Evolutionary conservation across 1,284 basidiomycete species (phyloP).

Genomic region (Sanghuangporus baumii): DNA sequence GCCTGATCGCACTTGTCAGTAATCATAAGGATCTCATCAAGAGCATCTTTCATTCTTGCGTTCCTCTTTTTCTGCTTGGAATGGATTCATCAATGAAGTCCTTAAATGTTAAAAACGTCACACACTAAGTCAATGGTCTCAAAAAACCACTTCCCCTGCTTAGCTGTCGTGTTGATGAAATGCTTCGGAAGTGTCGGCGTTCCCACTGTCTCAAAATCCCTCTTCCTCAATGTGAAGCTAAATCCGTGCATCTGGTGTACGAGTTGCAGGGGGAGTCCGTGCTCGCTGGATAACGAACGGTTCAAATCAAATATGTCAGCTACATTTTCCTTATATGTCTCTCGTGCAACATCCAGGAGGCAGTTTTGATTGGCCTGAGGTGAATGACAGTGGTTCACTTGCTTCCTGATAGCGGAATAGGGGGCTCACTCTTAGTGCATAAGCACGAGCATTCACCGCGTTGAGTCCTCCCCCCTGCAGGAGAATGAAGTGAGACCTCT

Average conservation of each 20-base stretch:
- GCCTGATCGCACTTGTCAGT: conserved; percentile 57
- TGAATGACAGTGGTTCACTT: background rate
- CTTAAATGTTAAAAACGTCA: background rate
- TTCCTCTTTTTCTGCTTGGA: conserved; percentile 71
- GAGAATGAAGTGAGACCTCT: conserved; percentile 2
- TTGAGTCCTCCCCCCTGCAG: conserved; percentile 54
- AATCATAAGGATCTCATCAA: conserved; percentile 77
- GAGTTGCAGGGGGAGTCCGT: conserved; percentile 58
- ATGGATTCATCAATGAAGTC: background rate
- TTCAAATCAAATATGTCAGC: conserved; percentile 75
- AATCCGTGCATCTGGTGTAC: conserved; percentile 71
- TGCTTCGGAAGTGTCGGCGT: conserved; percentile 49
- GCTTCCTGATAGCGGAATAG: background rate
- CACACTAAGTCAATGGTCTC: conserved; percentile 75
- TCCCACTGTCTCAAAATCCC: conserved; percentile 44
- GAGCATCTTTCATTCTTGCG: conserved; percentile 75
- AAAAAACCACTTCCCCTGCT: conserved; percentile 70
- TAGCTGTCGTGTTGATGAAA: conserved; percentile 63
- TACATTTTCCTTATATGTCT: conserved; percentile 88
- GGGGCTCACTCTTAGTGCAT: conserved; percentile 65
- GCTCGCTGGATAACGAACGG: conserved; percentile 49
- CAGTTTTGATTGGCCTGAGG: conserved; percentile 68
- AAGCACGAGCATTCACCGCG: conserved; percentile 70
- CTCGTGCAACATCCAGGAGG: conserved; percentile 86
- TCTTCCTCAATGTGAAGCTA: conserved; percentile 63